These are phyloP conservation scores for Trichosporon sp. DNA, from an alignment of 1,284 basidiomycete genomes.

Conservation along the genomic window DNA sequence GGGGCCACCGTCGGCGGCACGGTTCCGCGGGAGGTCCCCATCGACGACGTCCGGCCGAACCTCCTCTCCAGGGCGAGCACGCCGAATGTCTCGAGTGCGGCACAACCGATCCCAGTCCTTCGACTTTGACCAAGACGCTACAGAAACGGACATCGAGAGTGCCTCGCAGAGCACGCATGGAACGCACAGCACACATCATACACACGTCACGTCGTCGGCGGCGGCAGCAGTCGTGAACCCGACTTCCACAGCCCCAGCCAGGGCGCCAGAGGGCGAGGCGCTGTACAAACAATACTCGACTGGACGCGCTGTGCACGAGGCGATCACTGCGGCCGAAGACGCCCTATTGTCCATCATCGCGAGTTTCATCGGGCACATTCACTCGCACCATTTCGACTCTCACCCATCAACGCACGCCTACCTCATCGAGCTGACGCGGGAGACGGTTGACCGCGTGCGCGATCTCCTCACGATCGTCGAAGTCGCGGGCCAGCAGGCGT, in stretches of 20 bases:
- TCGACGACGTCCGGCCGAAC: constrained; percentile 19
- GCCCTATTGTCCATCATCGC: constrained; percentile 88
- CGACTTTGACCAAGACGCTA: neutral
- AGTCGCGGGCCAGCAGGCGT: constrained; percentile 61
- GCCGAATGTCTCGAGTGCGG: neutral
- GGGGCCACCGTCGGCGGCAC: constrained; percentile 22
- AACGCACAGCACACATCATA: neutral
- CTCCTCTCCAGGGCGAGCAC: constrained; percentile 20
- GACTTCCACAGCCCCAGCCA: neutral
- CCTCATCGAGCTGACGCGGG: constrained; percentile 86
- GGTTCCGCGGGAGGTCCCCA: neutral
- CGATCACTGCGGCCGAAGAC: constrained; percentile 66
- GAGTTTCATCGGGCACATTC: constrained; percentile 93
- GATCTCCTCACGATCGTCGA: constrained; percentile 89
- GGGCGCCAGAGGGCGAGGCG: constrained; percentile 1
- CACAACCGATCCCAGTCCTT: constrained; percentile 9
- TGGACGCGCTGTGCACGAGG: constrained; percentile 38
- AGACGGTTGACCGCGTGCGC: constrained; percentile 88
- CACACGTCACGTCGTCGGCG: neutral
- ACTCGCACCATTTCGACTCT: constrained; percentile 79
- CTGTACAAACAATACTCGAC: constrained; percentile 10
- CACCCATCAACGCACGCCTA: constrained; percentile 89
- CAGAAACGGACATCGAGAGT: neutral
- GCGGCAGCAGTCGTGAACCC: too few species aligned
- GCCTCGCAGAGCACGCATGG: constrained; percentile 9